Evolutionary conservation across 208 protist species (phyloP), one percentile per base, ranked within the genome.

Genomic region (Lotmaria passim): DNA sequence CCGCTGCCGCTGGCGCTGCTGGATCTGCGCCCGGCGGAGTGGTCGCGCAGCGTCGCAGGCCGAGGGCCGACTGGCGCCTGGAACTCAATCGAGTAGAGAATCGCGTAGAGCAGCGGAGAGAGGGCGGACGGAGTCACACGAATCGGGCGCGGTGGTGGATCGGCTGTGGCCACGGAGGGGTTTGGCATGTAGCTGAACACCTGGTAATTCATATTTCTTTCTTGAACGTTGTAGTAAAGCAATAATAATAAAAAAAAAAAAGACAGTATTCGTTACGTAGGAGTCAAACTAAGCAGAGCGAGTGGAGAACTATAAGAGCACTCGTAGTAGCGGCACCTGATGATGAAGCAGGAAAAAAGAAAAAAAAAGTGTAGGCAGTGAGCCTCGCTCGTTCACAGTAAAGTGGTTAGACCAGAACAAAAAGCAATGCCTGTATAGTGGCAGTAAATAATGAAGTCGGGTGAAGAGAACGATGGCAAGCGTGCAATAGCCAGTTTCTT

Each of bases 31-130:
- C 43, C 30, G 4, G 62, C 21, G 12, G 56, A 34, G 55, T 48
- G 34, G 31, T 59, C 36, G 39, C 64, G 74, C 67, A 80, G 53
- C 7, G 66, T 41, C 6, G 53, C 44, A 7, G 74, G 74, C 3
- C 68, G 63, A 36, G 79, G 79, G 31, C 73, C 78, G 7, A 79
- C 58, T 0, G 87, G 87, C 7, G 81, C 72, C 47, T 93, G 86
- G 63, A 90, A 91, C 56, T 94, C 85, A 23, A 94, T 86, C 1
- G 84, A 77, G 71, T 88, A 82, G 12, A 91, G 71, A 69, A 94
- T 83, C 24, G 80, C 78, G 59, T 87, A 90, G 8, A 94, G 52
- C 23, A 94, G 69, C 48, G 76, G 73, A 7, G 86, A 82, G 41
- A 91, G 69, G 28, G 85, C 89, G 26, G 82, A 83, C 15, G 81